A percentile compares a stretch with the other conserved stretches of the same genome.
phyloP scores from a whole-genome alignment of 1,284 basidiomycete species.

The Bondarzewia mesenterica region DNA sequence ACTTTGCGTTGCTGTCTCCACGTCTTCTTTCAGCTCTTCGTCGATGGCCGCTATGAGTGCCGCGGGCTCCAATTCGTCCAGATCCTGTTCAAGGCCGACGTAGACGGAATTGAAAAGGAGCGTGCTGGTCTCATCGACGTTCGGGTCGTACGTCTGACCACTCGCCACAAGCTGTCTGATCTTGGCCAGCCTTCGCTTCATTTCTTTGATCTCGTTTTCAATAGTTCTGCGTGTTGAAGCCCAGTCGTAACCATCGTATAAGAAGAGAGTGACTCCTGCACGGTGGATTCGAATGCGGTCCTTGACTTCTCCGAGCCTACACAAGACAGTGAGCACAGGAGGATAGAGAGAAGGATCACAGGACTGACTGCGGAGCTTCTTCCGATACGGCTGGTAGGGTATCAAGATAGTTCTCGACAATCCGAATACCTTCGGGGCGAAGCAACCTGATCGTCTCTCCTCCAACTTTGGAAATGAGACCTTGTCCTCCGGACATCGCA shows the following conservation, averaged over 20 bases:
- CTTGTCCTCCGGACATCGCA: constrained; percentile 24
- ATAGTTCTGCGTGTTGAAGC: constrained; percentile 75
- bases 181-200: constrained; percentile 80
- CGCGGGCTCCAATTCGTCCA: constrained; percentile 66
- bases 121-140: constrained; percentile 70
- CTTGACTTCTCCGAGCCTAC: constrained; percentile 7
- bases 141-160: constrained; percentile 83
- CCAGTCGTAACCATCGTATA: constrained; percentile 97
- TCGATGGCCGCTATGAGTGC: constrained; percentile 87
- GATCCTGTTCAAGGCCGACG: constrained; percentile 72
- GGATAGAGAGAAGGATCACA: not conserved
- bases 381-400: constrained; percentile 47
- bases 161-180: constrained; percentile 91
- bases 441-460: constrained; percentile 85
- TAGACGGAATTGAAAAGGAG: constrained; percentile 91
- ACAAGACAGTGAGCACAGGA: constrained; percentile 1
- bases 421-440: constrained; percentile 42
- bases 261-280: constrained; percentile 56
- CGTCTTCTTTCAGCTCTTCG: constrained; percentile 73
- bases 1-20: constrained; percentile 65
- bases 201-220: constrained; percentile 82
- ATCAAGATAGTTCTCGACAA: constrained; percentile 70
- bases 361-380: constrained; percentile 37
- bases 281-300: constrained; percentile 51
- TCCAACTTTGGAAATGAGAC: constrained; percentile 57